Evolutionary conservation across 179 eudicot species (phyloP).

Genomic region (Silene coronaria): DNA sequence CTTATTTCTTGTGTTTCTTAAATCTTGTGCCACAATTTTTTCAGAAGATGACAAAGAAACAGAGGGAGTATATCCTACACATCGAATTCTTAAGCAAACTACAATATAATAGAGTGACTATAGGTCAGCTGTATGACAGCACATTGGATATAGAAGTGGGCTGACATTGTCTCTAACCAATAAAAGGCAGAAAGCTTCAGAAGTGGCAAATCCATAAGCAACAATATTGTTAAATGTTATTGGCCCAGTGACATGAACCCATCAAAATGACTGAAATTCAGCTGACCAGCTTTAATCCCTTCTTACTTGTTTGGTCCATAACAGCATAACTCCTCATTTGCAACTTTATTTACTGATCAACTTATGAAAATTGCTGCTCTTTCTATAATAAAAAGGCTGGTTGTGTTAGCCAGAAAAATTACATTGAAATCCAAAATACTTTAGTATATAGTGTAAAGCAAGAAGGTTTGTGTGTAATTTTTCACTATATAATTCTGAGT

Average conservation of each 20-base stretch:
- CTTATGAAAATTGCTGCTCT: neutral
- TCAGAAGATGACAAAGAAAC: neutral
- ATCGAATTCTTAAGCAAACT: neutral
- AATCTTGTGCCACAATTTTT: neutral
- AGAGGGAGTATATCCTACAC: neutral
- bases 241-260: neutral
- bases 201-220: neutral
- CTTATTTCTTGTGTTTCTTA: neutral
- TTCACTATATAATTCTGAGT: too few relatives aligned
- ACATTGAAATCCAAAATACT: neutral
- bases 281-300: neutral
- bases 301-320: neutral
- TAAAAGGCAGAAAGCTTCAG: neutral
- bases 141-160: neutral
- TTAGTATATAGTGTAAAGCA: too few relatives aligned
- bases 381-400: neutral
- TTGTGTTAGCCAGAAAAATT: neutral
- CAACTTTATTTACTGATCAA: neutral
- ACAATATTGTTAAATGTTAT: neutral
- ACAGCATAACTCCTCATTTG: neutral
- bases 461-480: too few relatives aligned
- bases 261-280: neutral
- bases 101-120: neutral
- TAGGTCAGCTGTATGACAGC: constrained; percentile 1
- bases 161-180: neutral